These are phyloP conservation scores for Aspergillus aculeatus DNA, from an alignment of 2,329 filamentous ascomycete genomes.

Conservation along the genomic window DNA sequence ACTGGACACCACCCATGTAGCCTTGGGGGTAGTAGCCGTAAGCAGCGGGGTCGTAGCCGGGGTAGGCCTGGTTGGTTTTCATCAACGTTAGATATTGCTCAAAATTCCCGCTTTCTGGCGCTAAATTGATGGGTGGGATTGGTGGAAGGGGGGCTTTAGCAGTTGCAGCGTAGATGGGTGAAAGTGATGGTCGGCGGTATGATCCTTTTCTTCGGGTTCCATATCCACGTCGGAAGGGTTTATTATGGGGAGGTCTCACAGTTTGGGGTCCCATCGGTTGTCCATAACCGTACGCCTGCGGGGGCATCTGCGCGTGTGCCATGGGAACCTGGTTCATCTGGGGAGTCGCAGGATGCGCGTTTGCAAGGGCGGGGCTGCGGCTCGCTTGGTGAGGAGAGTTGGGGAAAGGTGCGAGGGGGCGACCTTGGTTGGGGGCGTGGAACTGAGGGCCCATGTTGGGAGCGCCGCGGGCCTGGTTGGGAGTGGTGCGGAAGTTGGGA, in stretches of 20 bases:
- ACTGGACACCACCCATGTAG: conserved; percentile 33
- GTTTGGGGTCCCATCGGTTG: conserved; percentile 59
- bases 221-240: conserved; percentile 32
- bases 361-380: conserved; percentile 64
- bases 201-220: conserved; percentile 36
- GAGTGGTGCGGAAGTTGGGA: conserved; percentile 51
- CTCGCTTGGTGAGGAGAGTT: conserved; percentile 66
- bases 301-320: conserved; percentile 62
- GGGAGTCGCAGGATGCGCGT: conserved; percentile 67
- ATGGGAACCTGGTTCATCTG: conserved; percentile 71
- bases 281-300: conserved; percentile 57
- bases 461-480: conserved; percentile 51
- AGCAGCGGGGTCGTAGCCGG: conserved; percentile 35
- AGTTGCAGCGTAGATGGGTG: conserved; percentile 20
- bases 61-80: conserved; percentile 62
- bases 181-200: conserved; percentile 25
- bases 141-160: conserved; percentile 17
- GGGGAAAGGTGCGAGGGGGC: conserved; percentile 49
- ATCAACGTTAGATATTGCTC: conserved; percentile 68
- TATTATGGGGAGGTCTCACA: conserved; percentile 52
- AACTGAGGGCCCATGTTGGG: conserved; percentile 55
- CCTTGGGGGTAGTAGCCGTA: conserved; percentile 48
- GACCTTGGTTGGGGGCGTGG: conserved; percentile 45
- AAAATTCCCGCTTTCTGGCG: conserved; percentile 68
- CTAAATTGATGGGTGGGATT: conserved; percentile 56